phyloP scores from a whole-genome alignment of 164 flowering plant species.

The Saururus chinensis region DNA sequence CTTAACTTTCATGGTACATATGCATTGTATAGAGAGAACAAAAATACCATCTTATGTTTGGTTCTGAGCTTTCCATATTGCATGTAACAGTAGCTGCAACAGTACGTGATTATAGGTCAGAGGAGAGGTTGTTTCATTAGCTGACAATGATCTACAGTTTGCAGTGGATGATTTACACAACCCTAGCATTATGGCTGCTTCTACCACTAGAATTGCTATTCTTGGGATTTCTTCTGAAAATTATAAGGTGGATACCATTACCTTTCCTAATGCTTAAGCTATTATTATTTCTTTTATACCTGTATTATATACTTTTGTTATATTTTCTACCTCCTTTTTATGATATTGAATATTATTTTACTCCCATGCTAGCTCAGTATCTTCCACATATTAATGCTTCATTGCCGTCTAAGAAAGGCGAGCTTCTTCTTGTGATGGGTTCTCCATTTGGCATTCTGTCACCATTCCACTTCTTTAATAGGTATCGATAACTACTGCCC shows the following conservation, averaged over 20 bases:
- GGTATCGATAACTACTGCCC: constrained; percentile 37
- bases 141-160: constrained; percentile 21
- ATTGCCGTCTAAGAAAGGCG: constrained; percentile 43
- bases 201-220: constrained; percentile 59
- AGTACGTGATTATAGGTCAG: constrained; percentile 23
- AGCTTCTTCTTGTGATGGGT: constrained; percentile 67
- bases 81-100: background rate
- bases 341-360: background rate
- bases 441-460: constrained; percentile 96
- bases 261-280: background rate
- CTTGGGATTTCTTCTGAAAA: constrained; percentile 33
- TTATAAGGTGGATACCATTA: constrained; percentile 26
- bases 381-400: constrained; percentile 30
- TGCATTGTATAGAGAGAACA: too few species aligned
- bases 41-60: background rate
- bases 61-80: background rate
- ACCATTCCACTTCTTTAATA: constrained; percentile 88
- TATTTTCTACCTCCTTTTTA: background rate
- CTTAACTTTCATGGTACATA: too few species aligned
- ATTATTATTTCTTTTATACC: background rate
- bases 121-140: constrained; percentile 10
- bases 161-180: constrained; percentile 19
- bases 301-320: too few species aligned
- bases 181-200: constrained; percentile 31
- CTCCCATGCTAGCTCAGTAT: constrained; percentile 36